phyloP scores from a whole-genome alignment of 257 asterid species.

The Solanum chiquidenum region DNA sequence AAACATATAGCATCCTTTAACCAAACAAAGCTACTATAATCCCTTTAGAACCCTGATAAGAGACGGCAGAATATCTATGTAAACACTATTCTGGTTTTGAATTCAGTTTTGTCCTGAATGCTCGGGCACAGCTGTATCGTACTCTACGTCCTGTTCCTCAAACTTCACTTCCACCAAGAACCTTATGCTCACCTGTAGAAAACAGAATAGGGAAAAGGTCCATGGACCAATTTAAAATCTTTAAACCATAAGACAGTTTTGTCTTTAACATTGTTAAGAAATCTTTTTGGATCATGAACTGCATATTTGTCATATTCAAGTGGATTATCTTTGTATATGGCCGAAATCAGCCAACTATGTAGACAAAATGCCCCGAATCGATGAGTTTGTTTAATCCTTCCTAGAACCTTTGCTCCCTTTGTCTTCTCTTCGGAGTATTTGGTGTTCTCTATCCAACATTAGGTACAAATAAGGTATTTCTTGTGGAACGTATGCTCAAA shows the following conservation, averaged over 20 bases:
- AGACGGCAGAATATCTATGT: background rate
- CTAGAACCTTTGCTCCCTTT: slow-evolving; percentile 44
- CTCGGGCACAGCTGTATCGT: slow-evolving; percentile 10
- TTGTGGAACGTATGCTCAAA: background rate
- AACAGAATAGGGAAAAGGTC: background rate
- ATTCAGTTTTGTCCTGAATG: background rate
- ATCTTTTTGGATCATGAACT: slow-evolving; percentile 55
- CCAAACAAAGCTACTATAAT: background rate
- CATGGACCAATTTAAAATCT: background rate
- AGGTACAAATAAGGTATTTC: background rate
- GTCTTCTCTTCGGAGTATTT: slow-evolving; percentile 45
- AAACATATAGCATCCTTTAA: background rate
- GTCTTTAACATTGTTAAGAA: background rate
- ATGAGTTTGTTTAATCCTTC: slow-evolving; percentile 41
- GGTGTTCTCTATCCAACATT: slow-evolving; percentile 15
- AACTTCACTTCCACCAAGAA: slow-evolving; percentile 58
- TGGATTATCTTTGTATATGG: slow-evolving; percentile 40
- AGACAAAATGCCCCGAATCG: slow-evolving; percentile 51
- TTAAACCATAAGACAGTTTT: background rate
- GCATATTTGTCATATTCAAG: slow-evolving; percentile 76
- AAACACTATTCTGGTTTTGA: background rate
- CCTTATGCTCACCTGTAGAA: slow-evolving; percentile 37
- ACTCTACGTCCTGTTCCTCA: slow-evolving; percentile 51
- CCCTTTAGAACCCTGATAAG: background rate
- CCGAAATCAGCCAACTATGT: slow-evolving; percentile 51